A percentile compares a stretch with the other conserved stretches of the same genome.
Evolutionary conservation across 2,329 filamentous ascomycete genomes (phyloP).

Genomic region (Exserohilum turcica): DNA sequence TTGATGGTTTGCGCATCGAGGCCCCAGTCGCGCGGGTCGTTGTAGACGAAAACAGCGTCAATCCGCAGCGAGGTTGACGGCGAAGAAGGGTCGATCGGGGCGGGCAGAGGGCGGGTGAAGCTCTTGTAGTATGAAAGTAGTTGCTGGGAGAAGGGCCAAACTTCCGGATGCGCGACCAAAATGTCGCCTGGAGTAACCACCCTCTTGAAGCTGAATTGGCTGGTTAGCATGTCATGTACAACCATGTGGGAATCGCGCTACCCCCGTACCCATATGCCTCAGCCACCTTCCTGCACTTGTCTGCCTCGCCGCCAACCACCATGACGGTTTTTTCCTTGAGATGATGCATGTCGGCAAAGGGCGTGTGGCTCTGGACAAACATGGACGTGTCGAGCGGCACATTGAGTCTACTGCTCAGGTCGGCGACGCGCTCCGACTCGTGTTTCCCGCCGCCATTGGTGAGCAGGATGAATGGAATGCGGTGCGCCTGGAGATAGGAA

Average conservation of each 20-base stretch:
- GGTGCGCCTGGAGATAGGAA: slow-evolving; percentile 70
- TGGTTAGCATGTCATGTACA: slow-evolving; percentile 5
- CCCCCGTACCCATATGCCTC: slow-evolving; percentile 55
- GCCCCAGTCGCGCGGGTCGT: slow-evolving; percentile 95
- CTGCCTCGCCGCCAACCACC: slow-evolving; percentile 55
- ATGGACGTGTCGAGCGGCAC: slow-evolving; percentile 68
- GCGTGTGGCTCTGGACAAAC: slow-evolving; percentile 91
- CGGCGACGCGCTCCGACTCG: slow-evolving; percentile 73
- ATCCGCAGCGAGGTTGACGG: slow-evolving; percentile 69
- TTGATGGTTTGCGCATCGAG: slow-evolving; percentile 83
- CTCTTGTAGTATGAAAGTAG: slow-evolving; percentile 65
- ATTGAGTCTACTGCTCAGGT: slow-evolving; percentile 69
- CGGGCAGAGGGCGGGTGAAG: slow-evolving; percentile 64
- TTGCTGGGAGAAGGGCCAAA: slow-evolving; percentile 82
- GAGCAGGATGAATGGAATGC: slow-evolving; percentile 89
- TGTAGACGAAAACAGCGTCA: slow-evolving; percentile 91
- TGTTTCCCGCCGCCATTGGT: slow-evolving; percentile 93
- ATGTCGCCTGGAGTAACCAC: slow-evolving; percentile 89
- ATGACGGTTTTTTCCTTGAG: slow-evolving; percentile 60
- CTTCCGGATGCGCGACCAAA: slow-evolving; percentile 69
- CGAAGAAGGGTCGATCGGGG: slow-evolving; percentile 54
- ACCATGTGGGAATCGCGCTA: background rate
- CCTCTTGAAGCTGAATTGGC: slow-evolving; percentile 55
- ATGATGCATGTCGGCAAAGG: slow-evolving; percentile 71
- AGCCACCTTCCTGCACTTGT: slow-evolving; percentile 72